Evolutionary conservation across 75 land plant species (phyloP).

Genomic region (Gnetum montanum): DNA sequence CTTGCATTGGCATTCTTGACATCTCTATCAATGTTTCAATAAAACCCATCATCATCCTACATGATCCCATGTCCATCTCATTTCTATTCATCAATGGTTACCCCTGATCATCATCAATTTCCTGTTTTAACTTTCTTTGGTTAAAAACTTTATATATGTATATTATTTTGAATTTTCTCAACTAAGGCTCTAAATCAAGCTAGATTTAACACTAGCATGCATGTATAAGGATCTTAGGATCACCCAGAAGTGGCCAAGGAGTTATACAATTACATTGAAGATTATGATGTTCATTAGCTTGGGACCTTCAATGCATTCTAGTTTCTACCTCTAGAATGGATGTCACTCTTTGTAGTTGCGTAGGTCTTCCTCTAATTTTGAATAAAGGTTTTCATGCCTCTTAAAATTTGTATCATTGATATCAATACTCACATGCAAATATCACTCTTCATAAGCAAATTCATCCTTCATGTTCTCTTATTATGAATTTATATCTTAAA

Average conservation of each 20-base stretch:
- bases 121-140: background rate
- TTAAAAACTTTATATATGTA: too few relatives aligned
- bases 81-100: too few relatives aligned
- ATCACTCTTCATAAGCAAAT: slow-evolving; percentile 56
- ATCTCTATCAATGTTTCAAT: too few relatives aligned
- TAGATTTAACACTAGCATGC: slow-evolving; percentile 67
- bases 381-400: slow-evolving; percentile 29
- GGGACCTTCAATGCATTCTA: slow-evolving; percentile 32
- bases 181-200: slow-evolving; percentile 77
- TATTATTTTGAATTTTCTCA: slow-evolving; percentile 11
- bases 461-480: too few relatives aligned
- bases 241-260: slow-evolving; percentile 66
- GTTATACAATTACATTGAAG: slow-evolving; percentile 49
- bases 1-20: too few relatives aligned
- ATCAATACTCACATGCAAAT: slow-evolving; percentile 76
- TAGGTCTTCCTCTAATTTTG: slow-evolving; percentile 61
- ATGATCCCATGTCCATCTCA: too few relatives aligned
- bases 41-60: too few relatives aligned
- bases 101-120: too few relatives aligned
- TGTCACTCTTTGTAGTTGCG: slow-evolving; percentile 60
- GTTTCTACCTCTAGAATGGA: slow-evolving; percentile 54
- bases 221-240: slow-evolving; percentile 29
- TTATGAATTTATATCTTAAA: too few relatives aligned
- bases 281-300: slow-evolving; percentile 38
- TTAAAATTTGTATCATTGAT: slow-evolving; percentile 41